phyloP scores from a whole-genome alignment of 805 yeast genomes.

The Barnettozyma californica region DNA sequence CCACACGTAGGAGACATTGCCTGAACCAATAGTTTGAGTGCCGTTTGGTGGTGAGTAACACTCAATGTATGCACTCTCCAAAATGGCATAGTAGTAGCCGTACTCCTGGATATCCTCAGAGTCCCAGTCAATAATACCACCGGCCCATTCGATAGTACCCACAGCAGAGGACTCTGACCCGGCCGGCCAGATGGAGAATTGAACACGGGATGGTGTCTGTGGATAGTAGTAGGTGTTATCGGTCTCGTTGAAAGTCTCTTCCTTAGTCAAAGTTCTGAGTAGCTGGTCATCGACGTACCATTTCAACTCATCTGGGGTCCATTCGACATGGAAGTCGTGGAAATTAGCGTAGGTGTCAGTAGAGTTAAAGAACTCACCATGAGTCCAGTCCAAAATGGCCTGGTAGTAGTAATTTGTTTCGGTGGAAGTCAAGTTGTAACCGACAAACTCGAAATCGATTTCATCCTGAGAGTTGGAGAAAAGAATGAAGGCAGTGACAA shows the following conservation, averaged over 20 bases:
- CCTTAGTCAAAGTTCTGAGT: slow-evolving; percentile 59
- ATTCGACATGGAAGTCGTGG: slow-evolving; percentile 75
- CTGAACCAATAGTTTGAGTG: slow-evolving; percentile 32
- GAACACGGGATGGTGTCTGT: slow-evolving; percentile 70
- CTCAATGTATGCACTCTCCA: slow-evolving; percentile 54
- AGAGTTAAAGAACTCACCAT: slow-evolving; percentile 40
- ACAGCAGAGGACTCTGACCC: slow-evolving; percentile 45
- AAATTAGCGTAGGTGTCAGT: slow-evolving; percentile 57
- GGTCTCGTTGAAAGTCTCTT: slow-evolving; percentile 61
- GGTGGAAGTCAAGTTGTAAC: slow-evolving; percentile 58
- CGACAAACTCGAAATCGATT: slow-evolving; percentile 84
- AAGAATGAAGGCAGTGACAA: slow-evolving; percentile 77
- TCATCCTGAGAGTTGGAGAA: slow-evolving; percentile 87
- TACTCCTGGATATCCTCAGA: slow-evolving; percentile 62
- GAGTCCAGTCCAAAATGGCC: slow-evolving; percentile 65
- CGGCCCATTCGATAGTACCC: slow-evolving; percentile 81
- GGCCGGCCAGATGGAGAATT: slow-evolving; percentile 76
- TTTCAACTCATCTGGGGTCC: slow-evolving; percentile 64
- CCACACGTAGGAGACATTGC: slow-evolving; percentile 49
- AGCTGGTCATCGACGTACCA: slow-evolving; percentile 72
- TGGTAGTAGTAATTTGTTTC: slow-evolving; percentile 80
- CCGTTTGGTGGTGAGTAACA: slow-evolving; percentile 71
- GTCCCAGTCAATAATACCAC: slow-evolving; percentile 84
- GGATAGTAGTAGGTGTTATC: slow-evolving; percentile 52
- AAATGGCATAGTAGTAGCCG: slow-evolving; percentile 75